Percentiles rank a stretch among this genome's conserved stretches.
Evolutionary conservation across 2,329 filamentous ascomycete genomes (phyloP).

Genomic region (Claviceps maximensis): DNA sequence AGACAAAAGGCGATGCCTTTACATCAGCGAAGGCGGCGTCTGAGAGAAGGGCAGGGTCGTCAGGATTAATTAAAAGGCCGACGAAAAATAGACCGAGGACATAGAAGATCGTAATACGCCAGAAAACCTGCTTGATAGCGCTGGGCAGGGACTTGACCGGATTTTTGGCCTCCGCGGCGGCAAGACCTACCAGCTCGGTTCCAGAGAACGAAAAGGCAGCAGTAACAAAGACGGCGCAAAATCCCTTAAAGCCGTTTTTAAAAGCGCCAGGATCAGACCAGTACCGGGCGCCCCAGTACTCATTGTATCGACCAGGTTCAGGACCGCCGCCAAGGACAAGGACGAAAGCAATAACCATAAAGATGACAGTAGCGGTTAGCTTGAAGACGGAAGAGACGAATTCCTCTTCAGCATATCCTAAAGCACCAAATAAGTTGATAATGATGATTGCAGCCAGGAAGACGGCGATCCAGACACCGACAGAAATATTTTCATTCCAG

Average conservation of each 20-base stretch:
- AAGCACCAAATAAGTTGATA: slow-evolving; percentile 38
- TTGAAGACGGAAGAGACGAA: slow-evolving; percentile 40
- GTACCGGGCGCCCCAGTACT: slow-evolving; percentile 36
- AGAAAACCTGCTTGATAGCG: slow-evolving; percentile 68
- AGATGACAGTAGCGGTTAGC: slow-evolving; percentile 38
- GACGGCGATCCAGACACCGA: slow-evolving; percentile 37
- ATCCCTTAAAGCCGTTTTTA: slow-evolving; percentile 60
- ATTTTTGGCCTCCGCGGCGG: slow-evolving; percentile 44
- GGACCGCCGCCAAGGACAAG: slow-evolving; percentile 48
- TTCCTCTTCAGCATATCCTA: slow-evolving; percentile 38
- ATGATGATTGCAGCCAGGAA: slow-evolving; percentile 32
- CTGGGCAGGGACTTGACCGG: slow-evolving; percentile 61
- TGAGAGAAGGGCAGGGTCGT: slow-evolving; percentile 33
- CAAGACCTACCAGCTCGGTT: slow-evolving; percentile 47
- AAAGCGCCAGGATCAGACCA: slow-evolving; percentile 45
- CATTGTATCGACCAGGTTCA: slow-evolving; percentile 26
- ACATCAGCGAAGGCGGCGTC: slow-evolving; percentile 27
- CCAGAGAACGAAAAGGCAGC: slow-evolving; percentile 62
- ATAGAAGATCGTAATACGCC: slow-evolving; percentile 44
- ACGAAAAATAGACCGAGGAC: slow-evolving; percentile 38
- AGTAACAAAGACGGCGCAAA: slow-evolving; percentile 59
- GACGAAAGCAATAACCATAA: slow-evolving; percentile 48
- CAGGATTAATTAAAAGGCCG: slow-evolving; percentile 33
- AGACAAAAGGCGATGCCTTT: slow-evolving; percentile 40
- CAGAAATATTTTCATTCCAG: slow-evolving; percentile 31